Evolutionary conservation across 306 rosid genomes (phyloP).

Genomic region (Lablab purpureus): DNA sequence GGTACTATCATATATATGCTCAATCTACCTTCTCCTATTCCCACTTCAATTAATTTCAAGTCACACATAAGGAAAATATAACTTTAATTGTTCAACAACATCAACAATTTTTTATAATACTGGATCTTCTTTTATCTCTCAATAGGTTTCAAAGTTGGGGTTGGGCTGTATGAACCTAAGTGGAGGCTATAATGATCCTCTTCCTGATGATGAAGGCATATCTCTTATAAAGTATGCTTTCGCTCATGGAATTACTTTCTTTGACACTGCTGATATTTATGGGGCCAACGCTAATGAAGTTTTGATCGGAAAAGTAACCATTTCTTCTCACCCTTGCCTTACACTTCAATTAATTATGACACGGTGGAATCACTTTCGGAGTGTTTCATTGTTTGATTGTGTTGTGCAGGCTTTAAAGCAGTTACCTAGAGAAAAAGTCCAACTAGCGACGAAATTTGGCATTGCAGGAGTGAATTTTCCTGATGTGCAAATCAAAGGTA

Average conservation of each 20-base stretch:
- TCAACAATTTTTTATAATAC: no score
- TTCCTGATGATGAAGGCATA: conserved; percentile 64
- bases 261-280: conserved; percentile 70
- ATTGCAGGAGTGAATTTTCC: background rate
- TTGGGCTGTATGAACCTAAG: conserved; percentile 70
- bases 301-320: conserved; percentile 69
- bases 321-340: background rate
- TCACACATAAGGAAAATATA: no score
- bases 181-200: conserved; percentile 61
- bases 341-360: background rate
- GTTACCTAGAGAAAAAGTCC: conserved; percentile 71
- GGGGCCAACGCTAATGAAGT: conserved; percentile 67
- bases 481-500: conserved; percentile 51
- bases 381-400: conserved; percentile 1
- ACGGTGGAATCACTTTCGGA: background rate
- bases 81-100: no score
- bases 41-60: background rate
- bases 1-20: background rate
- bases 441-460: conserved; percentile 83
- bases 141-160: conserved; percentile 76
- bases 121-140: background rate
- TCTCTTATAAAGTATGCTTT: conserved; percentile 68
- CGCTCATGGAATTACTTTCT: conserved; percentile 69
- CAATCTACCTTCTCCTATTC: no score
- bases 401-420: conserved; percentile 66